Base-by-base conservation (phyloP, 2,329 filamentous ascomycete species). In the Neurospora crassa region DNA sequence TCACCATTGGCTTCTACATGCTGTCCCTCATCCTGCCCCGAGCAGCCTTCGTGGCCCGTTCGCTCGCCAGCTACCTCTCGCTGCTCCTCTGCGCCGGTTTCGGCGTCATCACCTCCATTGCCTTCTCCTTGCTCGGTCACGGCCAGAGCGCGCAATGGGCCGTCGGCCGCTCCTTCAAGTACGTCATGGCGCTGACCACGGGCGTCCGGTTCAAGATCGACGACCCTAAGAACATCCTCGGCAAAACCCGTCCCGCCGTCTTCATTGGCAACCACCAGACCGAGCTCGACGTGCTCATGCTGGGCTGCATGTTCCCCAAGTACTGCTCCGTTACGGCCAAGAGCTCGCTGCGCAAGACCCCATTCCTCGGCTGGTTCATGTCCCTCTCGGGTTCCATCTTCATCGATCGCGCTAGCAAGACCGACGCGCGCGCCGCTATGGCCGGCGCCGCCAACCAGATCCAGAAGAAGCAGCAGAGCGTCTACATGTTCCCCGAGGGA, bases 231-330 rank as follows among this genome's bases (percentile, higher is more conserved):
- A 81, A 89, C 74, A 79, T 90, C 76, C 87, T 94, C 72, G 83
- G 83, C 67, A 90, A 85, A 11, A 85, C 84, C 40, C 88, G 95
- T 69, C 96, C 96, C 0, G 94, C 93, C 71, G 92, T 99, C 71
- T 94, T 99, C 78, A 86, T 99, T 76, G 92, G 92, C 53, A 98
- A 98, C 82, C 96, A 99, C 83, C 96, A 99, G 86, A 93, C 92
- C 29, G 96, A 98, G 83, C 88, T 99, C 75, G 96, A 99, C 79
- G 92, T 99, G 53, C 86, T 97, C 72, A 92, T 97, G 89, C 87
- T 99, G 40, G 96, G 94, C 73, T 85, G 86, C 81, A 89, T 97
- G 78, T 98, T 97, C 82, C 96, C 96, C 68, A 90, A 89, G 77
- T 94, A 96, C 85, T 97, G 92, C 85, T 94, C 90, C 78, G 92